phyloP scores from a whole-genome alignment of 495 filamentous ascomycete genomes.

The Hypoxylon rickii region DNA sequence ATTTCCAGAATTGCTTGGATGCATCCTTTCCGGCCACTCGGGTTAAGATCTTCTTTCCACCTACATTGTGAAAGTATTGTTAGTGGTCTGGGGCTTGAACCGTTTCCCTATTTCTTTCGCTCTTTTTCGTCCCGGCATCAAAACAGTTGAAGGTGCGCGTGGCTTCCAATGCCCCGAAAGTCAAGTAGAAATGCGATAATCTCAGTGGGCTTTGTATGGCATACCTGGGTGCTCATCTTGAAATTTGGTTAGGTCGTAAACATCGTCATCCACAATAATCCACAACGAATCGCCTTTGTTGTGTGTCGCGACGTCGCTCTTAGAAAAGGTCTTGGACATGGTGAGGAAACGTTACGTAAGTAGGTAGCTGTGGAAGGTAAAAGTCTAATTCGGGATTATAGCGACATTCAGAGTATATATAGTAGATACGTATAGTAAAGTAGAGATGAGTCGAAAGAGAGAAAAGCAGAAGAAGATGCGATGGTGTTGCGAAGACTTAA shows the following conservation, averaged over 20 bases:
- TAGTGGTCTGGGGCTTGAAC: too few relatives aligned
- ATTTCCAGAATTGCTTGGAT: constrained; percentile 99
- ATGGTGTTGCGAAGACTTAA: not conserved
- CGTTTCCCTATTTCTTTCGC: too few relatives aligned
- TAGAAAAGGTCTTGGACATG: constrained; percentile 89
- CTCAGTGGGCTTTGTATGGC: constrained; percentile 10
- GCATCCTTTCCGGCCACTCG: constrained; percentile 95
- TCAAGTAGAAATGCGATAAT: not conserved
- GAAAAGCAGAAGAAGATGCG: not conserved
- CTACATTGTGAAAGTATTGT: constrained; percentile 45
- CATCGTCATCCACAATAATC: constrained; percentile 92
- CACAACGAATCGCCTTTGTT: constrained; percentile 84
- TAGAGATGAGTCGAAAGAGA: constrained; percentile 1
- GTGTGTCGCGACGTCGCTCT: constrained; percentile 85
- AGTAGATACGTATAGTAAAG: not conserved
- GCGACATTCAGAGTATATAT: too few relatives aligned
- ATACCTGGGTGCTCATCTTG: constrained; percentile 90
- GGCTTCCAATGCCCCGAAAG: constrained; percentile 15
- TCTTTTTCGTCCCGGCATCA: too few relatives aligned
- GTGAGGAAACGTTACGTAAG: constrained; percentile 31
- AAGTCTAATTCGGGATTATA: too few relatives aligned
- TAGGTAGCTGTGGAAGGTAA: not conserved
- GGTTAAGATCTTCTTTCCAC: constrained; percentile 97
- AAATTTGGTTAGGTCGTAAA: constrained; percentile 94
- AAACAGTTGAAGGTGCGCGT: constrained; percentile 4